Conservation (phyloP, 768 basidiomycete species). For the Boletus edulis region DNA sequence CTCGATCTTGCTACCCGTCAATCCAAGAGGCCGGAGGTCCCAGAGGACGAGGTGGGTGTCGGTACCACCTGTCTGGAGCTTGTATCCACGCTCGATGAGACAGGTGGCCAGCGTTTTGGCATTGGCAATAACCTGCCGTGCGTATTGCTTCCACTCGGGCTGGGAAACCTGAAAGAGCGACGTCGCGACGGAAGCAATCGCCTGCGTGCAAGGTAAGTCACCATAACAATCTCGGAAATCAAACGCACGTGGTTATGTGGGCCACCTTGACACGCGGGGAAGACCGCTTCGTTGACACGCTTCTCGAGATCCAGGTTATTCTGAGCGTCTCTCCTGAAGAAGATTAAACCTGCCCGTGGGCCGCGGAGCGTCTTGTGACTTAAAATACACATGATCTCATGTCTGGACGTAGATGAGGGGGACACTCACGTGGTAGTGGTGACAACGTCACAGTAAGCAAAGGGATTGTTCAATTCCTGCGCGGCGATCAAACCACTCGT, state of each 20-base stretch:
- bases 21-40: slow-evolving; percentile 91
- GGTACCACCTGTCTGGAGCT: slow-evolving; percentile 93
- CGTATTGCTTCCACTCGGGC: slow-evolving; percentile 88
- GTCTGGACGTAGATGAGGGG: not conserved
- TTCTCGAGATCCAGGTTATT: slow-evolving; percentile 86
- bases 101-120: slow-evolving; percentile 71
- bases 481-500: slow-evolving; percentile 95
- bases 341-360: slow-evolving; percentile 95
- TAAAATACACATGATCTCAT: not conserved
- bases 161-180: slow-evolving; percentile 87
- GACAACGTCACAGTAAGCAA: slow-evolving; percentile 95
- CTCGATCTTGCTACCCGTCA: slow-evolving; percentile 98
- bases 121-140: slow-evolving; percentile 92
- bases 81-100: slow-evolving; percentile 82
- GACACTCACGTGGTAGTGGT: slow-evolving; percentile 87
- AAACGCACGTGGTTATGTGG: slow-evolving; percentile 91
- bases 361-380: slow-evolving; percentile 99
- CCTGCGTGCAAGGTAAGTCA: slow-evolving; percentile 42
- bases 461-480: slow-evolving; percentile 85
- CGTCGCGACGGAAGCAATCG: slow-evolving; percentile 94
- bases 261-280: slow-evolving; percentile 99
- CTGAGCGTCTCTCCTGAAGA: slow-evolving; percentile 93
- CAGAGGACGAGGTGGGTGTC: slow-evolving; percentile 98
- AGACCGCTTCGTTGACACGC: slow-evolving; percentile 96
- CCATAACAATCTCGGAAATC: not conserved